Conservation (phyloP, 2,329 filamentous ascomycete species). For the Bipolaris zeicola region DNA sequence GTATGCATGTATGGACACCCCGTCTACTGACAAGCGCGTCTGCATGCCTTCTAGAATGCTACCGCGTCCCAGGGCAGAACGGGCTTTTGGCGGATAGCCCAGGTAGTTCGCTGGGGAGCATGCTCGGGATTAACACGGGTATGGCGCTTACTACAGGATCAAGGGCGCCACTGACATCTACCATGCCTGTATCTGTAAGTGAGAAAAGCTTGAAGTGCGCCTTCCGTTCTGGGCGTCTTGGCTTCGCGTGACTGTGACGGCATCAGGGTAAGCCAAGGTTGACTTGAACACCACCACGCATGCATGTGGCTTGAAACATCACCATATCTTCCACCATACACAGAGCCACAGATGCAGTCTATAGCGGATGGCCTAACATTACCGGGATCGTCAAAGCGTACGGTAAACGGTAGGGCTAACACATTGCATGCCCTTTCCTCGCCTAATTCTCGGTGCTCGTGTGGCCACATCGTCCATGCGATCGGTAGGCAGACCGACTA, state of each 20-base stretch:
- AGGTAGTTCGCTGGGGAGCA: neutral
- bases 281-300: too few relatives aligned
- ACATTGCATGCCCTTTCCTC: neutral
- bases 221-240: conserved; percentile 15
- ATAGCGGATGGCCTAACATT: neutral
- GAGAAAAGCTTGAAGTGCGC: conserved; percentile 8
- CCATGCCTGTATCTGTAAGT: neutral
- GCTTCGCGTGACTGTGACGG: neutral
- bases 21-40: neutral
- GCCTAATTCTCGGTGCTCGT: conserved; percentile 7
- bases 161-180: conserved; percentile 2
- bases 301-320: too few relatives aligned
- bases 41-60: conserved; percentile 7
- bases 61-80: neutral
- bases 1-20: neutral
- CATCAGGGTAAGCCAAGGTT: neutral
- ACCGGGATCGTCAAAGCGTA: too few relatives aligned
- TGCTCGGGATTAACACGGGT: conserved; percentile 13
- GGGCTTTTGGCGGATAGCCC: conserved; percentile 1
- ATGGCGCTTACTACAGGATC: conserved; percentile 9
- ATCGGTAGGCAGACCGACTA: conserved; percentile 12
- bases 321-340: neutral
- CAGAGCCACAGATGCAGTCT: neutral
- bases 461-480: conserved; percentile 7
- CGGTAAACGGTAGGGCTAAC: neutral